phyloP scores from a whole-genome alignment of 2,329 filamentous ascomycete genomes.

The Fusarium domesticum region DNA sequence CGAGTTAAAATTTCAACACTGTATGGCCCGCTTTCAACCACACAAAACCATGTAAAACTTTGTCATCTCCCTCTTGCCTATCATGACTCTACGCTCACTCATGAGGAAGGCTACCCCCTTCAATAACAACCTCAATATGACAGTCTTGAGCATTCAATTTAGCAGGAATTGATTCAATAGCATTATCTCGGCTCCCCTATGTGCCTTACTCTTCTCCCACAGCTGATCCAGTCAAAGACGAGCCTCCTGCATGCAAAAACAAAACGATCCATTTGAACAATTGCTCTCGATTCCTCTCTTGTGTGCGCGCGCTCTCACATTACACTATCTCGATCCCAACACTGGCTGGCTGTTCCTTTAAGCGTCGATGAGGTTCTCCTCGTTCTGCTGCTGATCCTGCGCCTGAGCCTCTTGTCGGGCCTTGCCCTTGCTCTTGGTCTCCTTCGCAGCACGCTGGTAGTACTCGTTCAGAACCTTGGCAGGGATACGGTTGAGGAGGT shows the following conservation, averaged over 20 bases:
- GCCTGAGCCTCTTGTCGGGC: constrained; percentile 43
- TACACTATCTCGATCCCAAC: constrained; percentile 28
- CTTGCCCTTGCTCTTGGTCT: constrained; percentile 62
- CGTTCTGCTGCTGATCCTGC: constrained; percentile 42
- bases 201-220: constrained; percentile 26
- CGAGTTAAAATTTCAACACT: constrained; percentile 15
- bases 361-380: constrained; percentile 62
- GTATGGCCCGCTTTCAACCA: constrained; percentile 22
- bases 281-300: constrained; percentile 23
- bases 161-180: constrained; percentile 27
- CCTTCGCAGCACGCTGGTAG: constrained; percentile 66
- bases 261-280: constrained; percentile 26
- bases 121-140: constrained; percentile 5
- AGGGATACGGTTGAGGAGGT: constrained; percentile 92
- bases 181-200: constrained; percentile 34
- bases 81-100: no score
- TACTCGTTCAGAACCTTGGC: constrained; percentile 80
- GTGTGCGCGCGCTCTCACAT: constrained; percentile 25
- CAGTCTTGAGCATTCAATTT: no score
- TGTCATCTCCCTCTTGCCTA: constrained; percentile 20
- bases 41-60: constrained; percentile 4
- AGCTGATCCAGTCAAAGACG: constrained; percentile 18
- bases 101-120: no score
- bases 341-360: constrained; percentile 31
- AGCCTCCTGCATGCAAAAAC: constrained; percentile 14